Evolutionary conservation across 495 filamentous ascomycete genomes (phyloP).

Genomic region (Rostrohypoxylon terebratum): DNA sequence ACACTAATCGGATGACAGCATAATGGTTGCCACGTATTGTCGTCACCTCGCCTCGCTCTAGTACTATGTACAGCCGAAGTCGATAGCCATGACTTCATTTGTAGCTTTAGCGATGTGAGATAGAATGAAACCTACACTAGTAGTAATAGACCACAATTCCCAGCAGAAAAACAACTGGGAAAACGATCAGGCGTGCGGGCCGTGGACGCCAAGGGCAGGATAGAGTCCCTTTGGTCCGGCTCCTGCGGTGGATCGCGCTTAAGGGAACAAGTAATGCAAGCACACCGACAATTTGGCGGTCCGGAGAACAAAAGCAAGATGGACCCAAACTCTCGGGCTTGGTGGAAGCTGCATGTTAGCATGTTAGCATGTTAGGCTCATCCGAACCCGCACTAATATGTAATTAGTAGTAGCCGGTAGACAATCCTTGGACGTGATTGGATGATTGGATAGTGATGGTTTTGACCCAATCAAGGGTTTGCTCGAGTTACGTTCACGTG

Average conservation of each 20-base stretch:
- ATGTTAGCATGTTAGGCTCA: slow-evolving; percentile 12
- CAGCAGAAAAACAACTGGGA: slow-evolving; percentile 37
- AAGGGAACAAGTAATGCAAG: slow-evolving; percentile 34
- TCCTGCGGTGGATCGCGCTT: slow-evolving; percentile 29
- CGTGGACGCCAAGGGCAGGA: slow-evolving; percentile 37
- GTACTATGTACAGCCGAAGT: slow-evolving; percentile 4
- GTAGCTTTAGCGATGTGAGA: slow-evolving; percentile 18
- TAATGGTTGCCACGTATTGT: slow-evolving; percentile 41
- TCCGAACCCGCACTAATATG: no score
- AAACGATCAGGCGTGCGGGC: slow-evolving; percentile 40
- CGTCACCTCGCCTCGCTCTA: slow-evolving; percentile 20
- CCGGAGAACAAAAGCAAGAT: slow-evolving; percentile 33
- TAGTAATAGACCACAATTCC: slow-evolving; percentile 47
- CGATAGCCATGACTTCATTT: slow-evolving; percentile 20
- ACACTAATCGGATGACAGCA: slow-evolving; percentile 42
- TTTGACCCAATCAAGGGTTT: slow-evolving; percentile 39
- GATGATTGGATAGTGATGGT: slow-evolving; percentile 5
- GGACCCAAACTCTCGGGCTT: slow-evolving; percentile 42
- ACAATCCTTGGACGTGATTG: slow-evolving; percentile 31
- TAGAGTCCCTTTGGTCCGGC: slow-evolving; percentile 30
- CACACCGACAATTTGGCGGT: slow-evolving; percentile 44
- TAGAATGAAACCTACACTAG: slow-evolving; percentile 12
- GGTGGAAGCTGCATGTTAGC: slow-evolving; percentile 25
- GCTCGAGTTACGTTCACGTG: slow-evolving; percentile 43
- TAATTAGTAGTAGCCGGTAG: background rate